These are phyloP conservation scores for Diplodia mutila DNA, from an alignment of 2,329 filamentous ascomycete genomes.

Conservation along the genomic window DNA sequence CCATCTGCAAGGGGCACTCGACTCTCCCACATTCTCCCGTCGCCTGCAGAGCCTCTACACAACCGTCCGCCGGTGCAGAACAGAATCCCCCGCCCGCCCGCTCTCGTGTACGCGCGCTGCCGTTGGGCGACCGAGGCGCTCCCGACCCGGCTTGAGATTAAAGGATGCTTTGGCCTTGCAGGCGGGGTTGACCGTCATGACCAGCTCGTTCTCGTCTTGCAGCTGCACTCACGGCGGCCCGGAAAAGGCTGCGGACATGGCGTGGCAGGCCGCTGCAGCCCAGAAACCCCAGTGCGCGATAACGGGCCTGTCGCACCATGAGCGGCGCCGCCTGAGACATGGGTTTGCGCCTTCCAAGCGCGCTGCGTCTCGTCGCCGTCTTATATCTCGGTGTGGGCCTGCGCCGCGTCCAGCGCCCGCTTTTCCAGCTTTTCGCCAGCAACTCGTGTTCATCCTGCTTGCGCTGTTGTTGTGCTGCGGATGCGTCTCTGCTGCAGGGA, in stretches of 20 bases:
- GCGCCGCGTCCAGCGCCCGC: neutral
- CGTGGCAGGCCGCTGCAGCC: constrained; percentile 2
- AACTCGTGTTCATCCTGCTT: constrained; percentile 17
- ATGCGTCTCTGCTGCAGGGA: constrained; percentile 24
- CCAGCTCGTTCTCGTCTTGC: constrained; percentile 25
- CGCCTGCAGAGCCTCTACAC: neutral
- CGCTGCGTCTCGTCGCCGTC: constrained; percentile 12
- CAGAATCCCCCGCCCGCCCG: neutral
- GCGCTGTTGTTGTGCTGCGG: constrained; percentile 21
- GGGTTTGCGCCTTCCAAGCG: neutral
- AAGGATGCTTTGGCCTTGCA: constrained; percentile 15
- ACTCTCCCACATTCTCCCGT: neutral
- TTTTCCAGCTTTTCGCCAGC: neutral
- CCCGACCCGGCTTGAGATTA: constrained; percentile 8
- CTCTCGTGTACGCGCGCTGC: neutral
- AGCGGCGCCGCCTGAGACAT: constrained; percentile 14
- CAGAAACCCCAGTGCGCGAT: constrained; percentile 19
- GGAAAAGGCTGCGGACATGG: neutral
- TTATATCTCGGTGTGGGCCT: constrained; percentile 8
- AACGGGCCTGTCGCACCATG: constrained; percentile 25
- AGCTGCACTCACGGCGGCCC: constrained; percentile 7
- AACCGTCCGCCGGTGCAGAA: neutral
- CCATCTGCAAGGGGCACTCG: constrained; percentile 18
- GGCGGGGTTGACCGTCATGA: constrained; percentile 18
- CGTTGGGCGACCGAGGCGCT: neutral